Evolutionary conservation across 1,284 basidiomycete genomes (phyloP).

Genomic region (Apiotrichum laibachii): DNA sequence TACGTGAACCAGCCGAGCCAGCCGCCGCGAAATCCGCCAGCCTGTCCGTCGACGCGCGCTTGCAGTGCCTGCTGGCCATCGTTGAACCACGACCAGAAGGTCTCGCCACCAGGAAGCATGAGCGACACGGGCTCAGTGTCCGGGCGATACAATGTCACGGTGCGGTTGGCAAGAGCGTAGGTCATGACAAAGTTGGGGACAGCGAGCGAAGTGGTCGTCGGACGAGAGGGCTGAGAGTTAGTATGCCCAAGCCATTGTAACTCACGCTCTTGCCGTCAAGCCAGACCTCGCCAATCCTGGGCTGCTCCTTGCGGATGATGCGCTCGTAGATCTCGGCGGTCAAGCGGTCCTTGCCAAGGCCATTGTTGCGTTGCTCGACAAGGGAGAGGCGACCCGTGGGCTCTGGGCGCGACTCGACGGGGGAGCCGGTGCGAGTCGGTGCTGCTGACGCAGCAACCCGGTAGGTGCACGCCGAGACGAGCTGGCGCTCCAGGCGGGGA

Average conservation of each 20-base stretch:
- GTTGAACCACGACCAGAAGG: constrained; percentile 49
- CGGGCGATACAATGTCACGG: constrained; percentile 24
- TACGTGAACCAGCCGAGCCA: constrained; percentile 58
- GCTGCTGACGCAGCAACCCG: constrained; percentile 29
- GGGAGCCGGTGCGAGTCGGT: constrained; percentile 17
- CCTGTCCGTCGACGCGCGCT: constrained; percentile 1
- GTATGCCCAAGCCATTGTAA: background rate
- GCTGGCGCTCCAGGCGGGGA: constrained; percentile 32
- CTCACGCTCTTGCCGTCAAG: constrained; percentile 54
- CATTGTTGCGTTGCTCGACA: constrained; percentile 28
- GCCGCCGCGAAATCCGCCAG: constrained; percentile 51
- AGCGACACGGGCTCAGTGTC: constrained; percentile 21
- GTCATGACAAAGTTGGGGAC: constrained; percentile 44
- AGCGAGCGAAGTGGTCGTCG: constrained; percentile 46
- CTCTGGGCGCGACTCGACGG: background rate
- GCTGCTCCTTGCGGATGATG: constrained; percentile 36
- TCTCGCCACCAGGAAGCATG: constrained; percentile 24
- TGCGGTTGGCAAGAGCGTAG: constrained; percentile 40
- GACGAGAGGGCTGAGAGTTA: constrained; percentile 34
- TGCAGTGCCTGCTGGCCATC: constrained; percentile 28
- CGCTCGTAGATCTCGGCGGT: constrained; percentile 51
- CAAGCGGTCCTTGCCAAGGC: constrained; percentile 20
- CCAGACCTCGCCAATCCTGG: constrained; percentile 53
- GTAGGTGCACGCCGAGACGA: constrained; percentile 42
- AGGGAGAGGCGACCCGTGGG: constrained; percentile 16